Conservation (phyloP, 768 basidiomycete genomes). For the Russula olivacea region DNA sequence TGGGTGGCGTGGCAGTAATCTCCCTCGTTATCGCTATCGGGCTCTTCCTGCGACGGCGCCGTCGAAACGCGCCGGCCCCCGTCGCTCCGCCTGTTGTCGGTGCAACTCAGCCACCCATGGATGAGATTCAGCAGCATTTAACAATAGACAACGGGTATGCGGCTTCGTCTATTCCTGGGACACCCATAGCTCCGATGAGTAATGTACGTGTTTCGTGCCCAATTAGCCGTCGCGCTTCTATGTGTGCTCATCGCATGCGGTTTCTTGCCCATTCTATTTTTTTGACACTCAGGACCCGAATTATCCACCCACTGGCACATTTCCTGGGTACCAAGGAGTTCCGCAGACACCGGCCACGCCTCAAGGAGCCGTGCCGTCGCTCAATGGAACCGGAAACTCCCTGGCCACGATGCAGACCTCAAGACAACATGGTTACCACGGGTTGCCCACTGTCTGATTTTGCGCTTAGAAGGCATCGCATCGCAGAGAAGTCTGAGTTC, state of each 20-base stretch:
- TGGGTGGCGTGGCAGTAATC: constrained; percentile 3
- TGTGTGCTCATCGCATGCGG: too few relatives aligned
- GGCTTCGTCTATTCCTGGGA: not conserved
- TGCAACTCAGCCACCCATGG: not conserved
- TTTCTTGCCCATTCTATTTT: too few relatives aligned
- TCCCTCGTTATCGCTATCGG: not conserved
- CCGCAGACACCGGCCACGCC: not conserved
- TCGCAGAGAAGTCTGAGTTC: not conserved
- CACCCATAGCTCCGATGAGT: not conserved
- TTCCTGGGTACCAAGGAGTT: not conserved
- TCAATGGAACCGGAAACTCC: not conserved
- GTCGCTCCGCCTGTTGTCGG: not conserved
- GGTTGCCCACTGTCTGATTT: not conserved
- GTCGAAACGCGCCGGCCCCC: not conserved
- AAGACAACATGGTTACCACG: not conserved
- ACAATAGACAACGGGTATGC: not conserved
- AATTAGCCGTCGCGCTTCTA: not conserved
- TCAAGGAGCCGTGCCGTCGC: not conserved
- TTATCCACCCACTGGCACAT: constrained; percentile 11
- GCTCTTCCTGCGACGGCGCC: not conserved
- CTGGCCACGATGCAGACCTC: not conserved
- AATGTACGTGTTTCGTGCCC: not conserved
- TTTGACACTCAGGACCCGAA: constrained; percentile 5
- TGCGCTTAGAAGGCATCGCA: not conserved
- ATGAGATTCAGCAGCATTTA: not conserved